Base-by-base conservation (phyloP, 2,329 filamentous ascomycete genomes). In the Claviceps fusiformis region DNA sequence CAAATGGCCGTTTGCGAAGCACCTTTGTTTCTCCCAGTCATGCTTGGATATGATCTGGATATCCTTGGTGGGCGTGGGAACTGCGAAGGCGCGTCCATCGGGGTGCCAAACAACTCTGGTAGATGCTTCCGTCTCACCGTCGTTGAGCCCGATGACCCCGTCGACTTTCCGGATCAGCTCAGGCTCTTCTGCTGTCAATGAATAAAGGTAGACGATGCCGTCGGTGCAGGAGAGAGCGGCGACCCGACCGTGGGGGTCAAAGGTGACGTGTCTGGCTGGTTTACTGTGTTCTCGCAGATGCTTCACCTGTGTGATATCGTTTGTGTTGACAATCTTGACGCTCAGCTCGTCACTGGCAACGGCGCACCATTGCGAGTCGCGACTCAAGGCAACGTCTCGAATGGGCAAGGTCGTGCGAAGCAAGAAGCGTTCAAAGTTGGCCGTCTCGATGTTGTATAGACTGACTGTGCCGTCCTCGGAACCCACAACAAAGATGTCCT, bases 401-500 rank as follows among this genome's bases (percentile, higher is more conserved):
- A 96, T 82, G 0, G 93, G 89, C 3, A 96, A 74, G n/a, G 89
- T 85, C 56, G 85, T 88, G 60, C 93, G 84, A 31, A 90, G 79
- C 52, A 98, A 79, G 60, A 95, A 86, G 57, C 85, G 84, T 59
- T 95, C 88, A 71, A 95, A 89, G 33, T 75, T 70, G 63, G 85
- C 84, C 3, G 81, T 82, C 55, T 81, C 77, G 52, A 96, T 78
- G n/a, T 87, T 87, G 74, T 95, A 98, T 63, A 90, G 82, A 74
- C 87, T 95, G 64, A 98, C 89, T n/a, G 87, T 93, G 65, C 95
- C 93, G 71, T 97, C 91, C 69, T 98, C 92, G 24, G 89, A 88
- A 33, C 90, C 93, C 58, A 89, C 83, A 48, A 97, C 82, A 67
- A 96, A 95, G 69, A 87, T 90, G 57, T 86, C 82, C 65, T 92